phyloP scores from a whole-genome alignment of 2,329 filamentous ascomycete genomes.

The Penicillium capsulatum region DNA sequence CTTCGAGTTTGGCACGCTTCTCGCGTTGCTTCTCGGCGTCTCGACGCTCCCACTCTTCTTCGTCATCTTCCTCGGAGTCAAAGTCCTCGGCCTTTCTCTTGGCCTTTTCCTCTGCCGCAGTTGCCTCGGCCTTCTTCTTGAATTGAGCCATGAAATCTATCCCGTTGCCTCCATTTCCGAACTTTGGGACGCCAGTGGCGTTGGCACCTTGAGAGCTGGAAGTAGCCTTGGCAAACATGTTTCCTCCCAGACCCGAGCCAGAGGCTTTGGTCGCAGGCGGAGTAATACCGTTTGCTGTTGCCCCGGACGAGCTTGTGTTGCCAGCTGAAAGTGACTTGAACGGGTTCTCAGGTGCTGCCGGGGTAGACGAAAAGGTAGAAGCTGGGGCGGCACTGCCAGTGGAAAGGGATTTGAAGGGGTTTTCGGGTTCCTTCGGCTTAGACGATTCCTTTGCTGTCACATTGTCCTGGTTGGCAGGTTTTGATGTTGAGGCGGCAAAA shows the following conservation, averaged over 20 bases:
- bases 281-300: too few species aligned
- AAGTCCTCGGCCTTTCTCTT: slow-evolving; percentile 51
- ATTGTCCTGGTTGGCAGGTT: not conserved
- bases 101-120: slow-evolving; percentile 42
- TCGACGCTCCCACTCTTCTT: slow-evolving; percentile 47
- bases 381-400: too few species aligned
- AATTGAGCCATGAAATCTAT: slow-evolving; percentile 44
- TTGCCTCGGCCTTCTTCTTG: slow-evolving; percentile 36
- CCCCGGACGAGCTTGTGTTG: not conserved
- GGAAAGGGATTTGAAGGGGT: slow-evolving; percentile 1
- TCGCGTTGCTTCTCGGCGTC: slow-evolving; percentile 46
- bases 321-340: slow-evolving; percentile 1
- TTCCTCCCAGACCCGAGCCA: not conserved
- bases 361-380: not conserved
- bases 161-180: slow-evolving; percentile 21
- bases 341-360: not conserved
- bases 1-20: slow-evolving; percentile 42
- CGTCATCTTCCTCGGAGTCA: slow-evolving; percentile 51
- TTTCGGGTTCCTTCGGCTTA: not conserved
- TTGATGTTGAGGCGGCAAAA: slow-evolving; percentile 10
- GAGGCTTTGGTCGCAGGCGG: not conserved
- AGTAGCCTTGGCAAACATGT: slow-evolving; percentile 2
- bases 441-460: too few species aligned
- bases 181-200: slow-evolving; percentile 29
- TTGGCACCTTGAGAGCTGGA: not conserved